Conservation (phyloP, 768 basidiomycete genomes). For the Collybia mongolica region DNA sequence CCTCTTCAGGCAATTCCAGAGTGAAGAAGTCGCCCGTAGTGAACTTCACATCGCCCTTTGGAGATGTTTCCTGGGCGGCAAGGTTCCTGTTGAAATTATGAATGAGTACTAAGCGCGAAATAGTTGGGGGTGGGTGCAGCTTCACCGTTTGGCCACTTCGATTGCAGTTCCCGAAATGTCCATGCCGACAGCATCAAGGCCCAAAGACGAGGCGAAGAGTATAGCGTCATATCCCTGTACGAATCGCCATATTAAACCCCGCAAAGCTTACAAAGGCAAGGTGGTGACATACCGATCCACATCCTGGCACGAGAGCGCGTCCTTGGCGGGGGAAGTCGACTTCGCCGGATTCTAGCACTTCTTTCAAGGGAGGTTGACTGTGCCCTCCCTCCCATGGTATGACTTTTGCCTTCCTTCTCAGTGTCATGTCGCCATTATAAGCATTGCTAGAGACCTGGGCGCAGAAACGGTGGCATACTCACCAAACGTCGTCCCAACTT, state of each 20-base stretch:
- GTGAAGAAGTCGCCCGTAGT: slow-evolving; percentile 54
- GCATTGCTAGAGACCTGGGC: not conserved
- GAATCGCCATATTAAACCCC: not conserved
- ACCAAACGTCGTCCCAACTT: slow-evolving; percentile 29
- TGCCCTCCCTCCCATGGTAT: slow-evolving; percentile 66
- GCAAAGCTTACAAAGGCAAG: not conserved
- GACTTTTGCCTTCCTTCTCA: slow-evolving; percentile 39
- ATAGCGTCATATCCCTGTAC: slow-evolving; percentile 60
- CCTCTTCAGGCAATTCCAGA: slow-evolving; percentile 31
- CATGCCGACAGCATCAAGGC: slow-evolving; percentile 46
- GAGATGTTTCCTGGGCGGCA: slow-evolving; percentile 15
- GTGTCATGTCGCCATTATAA: not conserved
- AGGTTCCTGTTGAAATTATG: slow-evolving; percentile 7
- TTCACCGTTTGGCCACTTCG: slow-evolving; percentile 41
- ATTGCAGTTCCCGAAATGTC: slow-evolving; percentile 61
- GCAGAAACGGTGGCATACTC: not conserved
- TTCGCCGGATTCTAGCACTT: slow-evolving; percentile 44
- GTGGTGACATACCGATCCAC: slow-evolving; percentile 40
- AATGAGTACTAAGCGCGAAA: not conserved
- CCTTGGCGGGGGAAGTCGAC: slow-evolving; percentile 39
- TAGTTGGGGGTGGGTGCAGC: not conserved
- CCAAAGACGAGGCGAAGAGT: slow-evolving; percentile 48
- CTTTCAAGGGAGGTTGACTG: slow-evolving; percentile 52
- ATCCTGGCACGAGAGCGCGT: slow-evolving; percentile 39
- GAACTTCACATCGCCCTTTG: slow-evolving; percentile 34